Percentiles rank a stretch among this genome's conserved stretches.
Evolutionary conservation across 257 asterid genomes (phyloP).

Genomic region (Fraxinus excelsior): DNA sequence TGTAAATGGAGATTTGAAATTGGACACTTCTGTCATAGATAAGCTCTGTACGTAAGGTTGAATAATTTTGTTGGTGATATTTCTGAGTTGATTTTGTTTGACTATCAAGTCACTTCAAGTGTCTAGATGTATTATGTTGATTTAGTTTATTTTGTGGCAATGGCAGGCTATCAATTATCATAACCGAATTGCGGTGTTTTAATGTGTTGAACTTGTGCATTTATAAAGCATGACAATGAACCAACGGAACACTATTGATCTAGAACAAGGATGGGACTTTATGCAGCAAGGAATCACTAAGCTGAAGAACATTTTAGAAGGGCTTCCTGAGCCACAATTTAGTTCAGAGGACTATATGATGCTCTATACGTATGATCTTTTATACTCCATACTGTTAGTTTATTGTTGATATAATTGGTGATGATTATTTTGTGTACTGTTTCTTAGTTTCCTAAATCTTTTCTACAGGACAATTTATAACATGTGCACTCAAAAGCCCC

Average conservation of each 20-base stretch:
- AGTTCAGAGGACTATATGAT: slow-evolving; percentile 88
- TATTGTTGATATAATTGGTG: slow-evolving; percentile 5
- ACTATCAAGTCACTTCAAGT: background rate
- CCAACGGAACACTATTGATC: slow-evolving; percentile 68
- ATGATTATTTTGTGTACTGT: slow-evolving; percentile 13
- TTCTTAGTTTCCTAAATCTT: slow-evolving; percentile 31
- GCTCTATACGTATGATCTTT: slow-evolving; percentile 78
- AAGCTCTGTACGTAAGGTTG: background rate
- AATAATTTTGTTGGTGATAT: background rate
- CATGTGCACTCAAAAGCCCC: slow-evolving; percentile 99
- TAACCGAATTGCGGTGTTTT: slow-evolving; percentile 16
- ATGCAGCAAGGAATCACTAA: slow-evolving; percentile 89
- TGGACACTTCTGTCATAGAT: background rate
- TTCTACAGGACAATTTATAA: slow-evolving; percentile 78
- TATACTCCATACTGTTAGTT: background rate
- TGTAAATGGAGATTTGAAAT: background rate
- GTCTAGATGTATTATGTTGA: background rate
- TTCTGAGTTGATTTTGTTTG: background rate
- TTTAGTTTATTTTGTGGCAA: slow-evolving; percentile 15
- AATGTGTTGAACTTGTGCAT: slow-evolving; percentile 23
- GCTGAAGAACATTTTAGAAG: slow-evolving; percentile 88
- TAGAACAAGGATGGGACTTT: slow-evolving; percentile 93
- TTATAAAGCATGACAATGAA: slow-evolving; percentile 56
- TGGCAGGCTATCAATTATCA: slow-evolving; percentile 27
- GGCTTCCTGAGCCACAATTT: slow-evolving; percentile 84